phyloP scores from a whole-genome alignment of 805 yeast species.

The Wickerhamiella australiensis region DNA sequence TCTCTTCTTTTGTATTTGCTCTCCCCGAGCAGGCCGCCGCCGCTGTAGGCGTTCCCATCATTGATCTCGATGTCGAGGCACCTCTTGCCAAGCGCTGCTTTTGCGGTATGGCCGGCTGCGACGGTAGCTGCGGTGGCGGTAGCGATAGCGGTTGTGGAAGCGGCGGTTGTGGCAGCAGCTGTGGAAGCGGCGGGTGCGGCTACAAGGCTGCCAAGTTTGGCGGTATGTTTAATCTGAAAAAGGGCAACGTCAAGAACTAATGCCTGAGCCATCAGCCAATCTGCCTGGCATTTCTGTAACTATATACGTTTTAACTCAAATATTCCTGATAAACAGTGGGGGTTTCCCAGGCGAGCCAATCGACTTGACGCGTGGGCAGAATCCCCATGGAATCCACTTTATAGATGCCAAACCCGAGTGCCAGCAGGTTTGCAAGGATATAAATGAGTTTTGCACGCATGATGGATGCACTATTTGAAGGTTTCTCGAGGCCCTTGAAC shows the following conservation, averaged over 20 bases:
- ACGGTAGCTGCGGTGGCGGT: not conserved
- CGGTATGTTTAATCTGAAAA: not conserved
- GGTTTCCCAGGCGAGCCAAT: constrained; percentile 82
- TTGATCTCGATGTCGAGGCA: not conserved
- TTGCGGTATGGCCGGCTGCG: not conserved
- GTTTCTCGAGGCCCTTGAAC: constrained; percentile 34
- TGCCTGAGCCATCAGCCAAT: too few species aligned
- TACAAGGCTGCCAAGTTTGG: not conserved
- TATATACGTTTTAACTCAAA: not conserved
- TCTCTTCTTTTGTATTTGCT: not conserved
- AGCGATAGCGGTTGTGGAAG: not conserved
- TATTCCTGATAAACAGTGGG: not conserved
- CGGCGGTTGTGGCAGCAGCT: not conserved
- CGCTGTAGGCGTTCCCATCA: not conserved
- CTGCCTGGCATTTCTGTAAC: too few species aligned
- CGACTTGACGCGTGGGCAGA: constrained; percentile 75
- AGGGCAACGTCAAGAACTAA: not conserved
- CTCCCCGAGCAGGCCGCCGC: not conserved
- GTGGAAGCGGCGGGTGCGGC: not conserved
- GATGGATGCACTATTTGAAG: constrained; percentile 23
- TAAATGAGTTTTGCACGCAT: constrained; percentile 37
- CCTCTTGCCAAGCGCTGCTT: not conserved
- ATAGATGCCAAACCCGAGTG: constrained; percentile 68
- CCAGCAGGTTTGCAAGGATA: constrained; percentile 37
- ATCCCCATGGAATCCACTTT: constrained; percentile 81